A percentile compares a stretch with the other conserved stretches of the same genome.
Conservation (phyloP, 495 filamentous ascomycete species). For the Penicillium soppii region DNA sequence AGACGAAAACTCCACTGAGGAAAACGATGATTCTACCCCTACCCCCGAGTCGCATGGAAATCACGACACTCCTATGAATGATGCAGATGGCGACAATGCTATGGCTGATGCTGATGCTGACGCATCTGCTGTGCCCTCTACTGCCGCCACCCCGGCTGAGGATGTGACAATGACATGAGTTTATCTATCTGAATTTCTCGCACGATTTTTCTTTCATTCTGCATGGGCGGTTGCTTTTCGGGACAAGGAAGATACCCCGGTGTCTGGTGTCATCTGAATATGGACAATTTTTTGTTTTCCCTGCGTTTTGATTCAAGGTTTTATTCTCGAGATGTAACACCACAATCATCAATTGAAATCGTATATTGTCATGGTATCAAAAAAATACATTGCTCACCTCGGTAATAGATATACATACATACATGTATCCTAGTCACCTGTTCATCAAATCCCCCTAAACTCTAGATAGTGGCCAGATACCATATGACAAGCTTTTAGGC, state of each 20-base stretch:
- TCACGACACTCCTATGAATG: conserved; percentile 4
- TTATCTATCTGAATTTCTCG: not conserved
- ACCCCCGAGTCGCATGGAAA: not conserved
- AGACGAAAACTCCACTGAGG: conserved; percentile 15
- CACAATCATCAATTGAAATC: too few relatives aligned
- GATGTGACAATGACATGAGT: conserved; percentile 29
- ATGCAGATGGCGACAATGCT: conserved; percentile 19
- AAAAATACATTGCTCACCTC: too few relatives aligned
- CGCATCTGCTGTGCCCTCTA: conserved; percentile 14
- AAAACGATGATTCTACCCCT: not conserved
- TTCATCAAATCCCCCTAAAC: too few relatives aligned
- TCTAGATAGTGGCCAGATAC: too few relatives aligned
- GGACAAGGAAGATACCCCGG: conserved; percentile 26
- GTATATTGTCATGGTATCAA: too few relatives aligned
- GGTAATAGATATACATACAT: too few relatives aligned
- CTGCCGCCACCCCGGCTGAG: conserved; percentile 17
- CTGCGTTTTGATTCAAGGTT: not conserved
- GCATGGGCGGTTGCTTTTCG: conserved; percentile 17
- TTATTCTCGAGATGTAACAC: too few relatives aligned
- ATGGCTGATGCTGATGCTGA: conserved; percentile 27
- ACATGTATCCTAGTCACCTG: too few relatives aligned
- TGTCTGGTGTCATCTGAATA: conserved; percentile 19
- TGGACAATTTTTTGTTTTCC: conserved; percentile 1
- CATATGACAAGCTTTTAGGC: too few relatives aligned
- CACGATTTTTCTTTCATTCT: conserved; percentile 13